Base-by-base conservation (phyloP, 306 rosid genomes). In the Herpetospermum pedunculosum region DNA sequence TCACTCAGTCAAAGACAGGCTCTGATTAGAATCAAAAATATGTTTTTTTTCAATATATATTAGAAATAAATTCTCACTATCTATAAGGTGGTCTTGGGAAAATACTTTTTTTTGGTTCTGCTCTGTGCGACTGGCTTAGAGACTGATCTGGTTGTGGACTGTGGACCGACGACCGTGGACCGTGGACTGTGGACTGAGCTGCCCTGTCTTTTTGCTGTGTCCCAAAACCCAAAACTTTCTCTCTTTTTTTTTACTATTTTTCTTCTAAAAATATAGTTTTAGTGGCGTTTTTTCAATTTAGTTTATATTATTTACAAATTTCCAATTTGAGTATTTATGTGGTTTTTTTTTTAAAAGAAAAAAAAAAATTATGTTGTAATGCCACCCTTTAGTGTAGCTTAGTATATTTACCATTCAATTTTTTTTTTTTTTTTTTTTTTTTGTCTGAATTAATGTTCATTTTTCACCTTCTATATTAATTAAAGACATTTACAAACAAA, bases 1-100 rank as follows among this genome's bases (percentile, higher is more conserved):
- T 76, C 84, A 62, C 91, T 85, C 92, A 87, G 1, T 48, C 53
- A 86, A 80, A 80, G 89, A 79, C 83, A 73, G 81, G 30, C 59
- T 49, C 81, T 41, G 54, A 12, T 75, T 69, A 72, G 63, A 63
- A 75, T 67, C 5, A 73, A 52, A 73, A 72, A 72, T 32, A 11
- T 46, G 15, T 50, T 58, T 74, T 74, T 74, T 57, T 19, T 30
- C 21, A 19, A 2, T 13, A 73, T 21, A 26, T 8, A 8, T n/a
- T n/a, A n/a, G n/a, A 12, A 43, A 12, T 12, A 4, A 53, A 57
- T 54, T 28, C 53, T 32, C 30, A 71, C 6, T 71, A 25, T 38
- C 48, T 57, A 38, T 25, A 41, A 15, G 44, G 52, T 72, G 19
- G 43, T 72, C 67, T 81, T 75, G 77, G 76, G 65, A 77, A 72